Percentiles rank a stretch among this genome's conserved stretches.
Conservation (phyloP, 2,329 filamentous ascomycete genomes). For the Xylariaceae sp. region DNA sequence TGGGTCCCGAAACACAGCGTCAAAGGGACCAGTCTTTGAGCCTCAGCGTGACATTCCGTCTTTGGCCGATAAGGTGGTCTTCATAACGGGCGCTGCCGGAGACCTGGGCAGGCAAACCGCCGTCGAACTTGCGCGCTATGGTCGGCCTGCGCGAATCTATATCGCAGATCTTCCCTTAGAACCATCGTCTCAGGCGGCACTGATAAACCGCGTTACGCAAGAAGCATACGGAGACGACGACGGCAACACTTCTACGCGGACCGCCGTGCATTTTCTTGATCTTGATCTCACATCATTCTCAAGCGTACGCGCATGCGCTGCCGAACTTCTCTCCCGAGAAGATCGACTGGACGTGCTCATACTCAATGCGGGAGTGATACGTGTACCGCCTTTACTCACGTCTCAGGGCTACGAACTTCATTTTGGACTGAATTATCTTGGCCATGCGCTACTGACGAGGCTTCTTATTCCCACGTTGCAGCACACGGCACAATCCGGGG, state of each 20-base stretch:
- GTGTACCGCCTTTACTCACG: not conserved
- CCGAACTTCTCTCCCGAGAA: not conserved
- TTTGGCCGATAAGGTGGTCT: slow-evolving; percentile 8
- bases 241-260: not conserved
- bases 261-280: slow-evolving; percentile 5
- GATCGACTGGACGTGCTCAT: slow-evolving; percentile 8
- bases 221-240: slow-evolving; percentile 6
- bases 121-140: slow-evolving; percentile 13
- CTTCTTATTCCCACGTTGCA: not conserved
- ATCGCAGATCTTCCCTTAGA: slow-evolving; percentile 14
- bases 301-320: not conserved
- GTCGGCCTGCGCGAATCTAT: slow-evolving; percentile 13
- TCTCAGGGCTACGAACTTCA: slow-evolving; percentile 11
- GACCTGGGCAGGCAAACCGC: slow-evolving; percentile 11
- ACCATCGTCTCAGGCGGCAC: not conserved
- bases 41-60: slow-evolving; percentile 11
- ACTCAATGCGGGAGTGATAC: slow-evolving; percentile 13
- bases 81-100: slow-evolving; percentile 10
- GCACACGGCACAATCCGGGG: not conserved
- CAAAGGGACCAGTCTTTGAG: not conserved
- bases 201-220: slow-evolving; percentile 5
- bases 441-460: slow-evolving; percentile 7
- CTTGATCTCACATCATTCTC: slow-evolving; percentile 7
- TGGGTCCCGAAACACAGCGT: not conserved
- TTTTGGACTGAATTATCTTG: slow-evolving; percentile 12